Percentiles rank a stretch among this genome's conserved stretches.
phyloP scores from a whole-genome alignment of 2,329 filamentous ascomycete species.

The Colletotrichum lindemuthianum region DNA sequence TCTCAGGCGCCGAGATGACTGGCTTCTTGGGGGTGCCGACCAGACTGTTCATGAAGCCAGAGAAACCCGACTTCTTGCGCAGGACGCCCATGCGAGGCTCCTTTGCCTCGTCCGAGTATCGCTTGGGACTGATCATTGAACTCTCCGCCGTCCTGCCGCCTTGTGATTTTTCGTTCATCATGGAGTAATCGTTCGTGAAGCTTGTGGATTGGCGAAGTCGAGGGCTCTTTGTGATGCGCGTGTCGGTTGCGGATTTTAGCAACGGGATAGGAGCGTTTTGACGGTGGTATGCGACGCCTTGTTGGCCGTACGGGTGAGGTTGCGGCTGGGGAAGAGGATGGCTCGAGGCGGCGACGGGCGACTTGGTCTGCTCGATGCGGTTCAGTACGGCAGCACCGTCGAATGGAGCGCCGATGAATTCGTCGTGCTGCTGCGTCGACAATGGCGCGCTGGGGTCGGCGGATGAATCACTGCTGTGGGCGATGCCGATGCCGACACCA shows the following conservation, averaged over 20 bases:
- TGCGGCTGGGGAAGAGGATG: constrained; percentile 37
- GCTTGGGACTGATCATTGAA: constrained; percentile 68
- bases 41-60: constrained; percentile 84
- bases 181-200: constrained; percentile 64
- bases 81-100: constrained; percentile 69
- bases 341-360: constrained; percentile 40
- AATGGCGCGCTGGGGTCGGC: constrained; percentile 49
- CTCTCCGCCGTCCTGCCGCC: constrained; percentile 49
- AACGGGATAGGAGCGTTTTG: constrained; percentile 46
- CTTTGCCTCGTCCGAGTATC: constrained; percentile 82
- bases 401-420: constrained; percentile 72
- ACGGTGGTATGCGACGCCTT: constrained; percentile 42
- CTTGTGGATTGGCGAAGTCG: constrained; percentile 73
- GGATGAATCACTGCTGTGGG: constrained; percentile 41
- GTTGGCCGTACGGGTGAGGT: constrained; percentile 16
- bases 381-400: constrained; percentile 71
- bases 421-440: constrained; percentile 56
- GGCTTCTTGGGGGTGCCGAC: constrained; percentile 89
- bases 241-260: constrained; percentile 63
- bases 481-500: constrained; percentile 27
- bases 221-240: constrained; percentile 63
- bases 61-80: constrained; percentile 89
- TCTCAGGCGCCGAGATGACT: constrained; percentile 96
- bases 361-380: constrained; percentile 65
- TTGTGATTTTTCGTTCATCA: constrained; percentile 58